Evolutionary conservation across 805 yeast genomes (phyloP).

Genomic region (Candida pseudofarinosa): DNA sequence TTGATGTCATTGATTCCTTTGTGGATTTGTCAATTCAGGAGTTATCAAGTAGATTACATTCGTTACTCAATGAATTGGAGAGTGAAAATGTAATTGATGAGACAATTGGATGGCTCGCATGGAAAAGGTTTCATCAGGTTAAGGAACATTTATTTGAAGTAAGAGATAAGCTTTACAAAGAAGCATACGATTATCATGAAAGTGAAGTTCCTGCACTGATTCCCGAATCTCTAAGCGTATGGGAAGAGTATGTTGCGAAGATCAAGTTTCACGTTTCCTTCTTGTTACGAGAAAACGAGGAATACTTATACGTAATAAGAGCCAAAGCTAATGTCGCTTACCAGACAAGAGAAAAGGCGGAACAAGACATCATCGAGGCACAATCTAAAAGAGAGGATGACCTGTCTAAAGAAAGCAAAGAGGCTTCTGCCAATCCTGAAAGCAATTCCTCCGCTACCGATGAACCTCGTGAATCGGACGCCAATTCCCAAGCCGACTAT

Average conservation of each 20-base stretch:
- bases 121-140: constrained; percentile 58
- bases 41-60: constrained; percentile 57
- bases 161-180: constrained; percentile 47
- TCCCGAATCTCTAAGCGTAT: constrained; percentile 35
- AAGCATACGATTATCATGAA: constrained; percentile 17
- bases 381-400: too few relatives aligned
- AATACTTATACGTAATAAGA: constrained; percentile 43
- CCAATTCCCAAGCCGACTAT: too few relatives aligned
- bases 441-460: too few relatives aligned
- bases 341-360: constrained; percentile 32
- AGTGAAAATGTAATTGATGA: constrained; percentile 14
- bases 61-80: constrained; percentile 17
- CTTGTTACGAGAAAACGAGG: constrained; percentile 57
- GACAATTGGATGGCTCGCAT: constrained; percentile 41
- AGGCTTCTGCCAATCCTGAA: too few relatives aligned
- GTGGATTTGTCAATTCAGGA: constrained; percentile 64
- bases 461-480: too few relatives aligned
- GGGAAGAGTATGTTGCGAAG: constrained; percentile 34
- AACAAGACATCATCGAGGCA: background rate
- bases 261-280: constrained; percentile 45
- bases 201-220: constrained; percentile 9
- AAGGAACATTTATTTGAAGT: constrained; percentile 52
- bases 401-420: too few relatives aligned
- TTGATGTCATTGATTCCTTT: constrained; percentile 71
- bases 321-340: constrained; percentile 43